Evolutionary conservation across 352 stramenopile genomes (phyloP).

Genomic region (Elongisporangium anandrum): DNA sequence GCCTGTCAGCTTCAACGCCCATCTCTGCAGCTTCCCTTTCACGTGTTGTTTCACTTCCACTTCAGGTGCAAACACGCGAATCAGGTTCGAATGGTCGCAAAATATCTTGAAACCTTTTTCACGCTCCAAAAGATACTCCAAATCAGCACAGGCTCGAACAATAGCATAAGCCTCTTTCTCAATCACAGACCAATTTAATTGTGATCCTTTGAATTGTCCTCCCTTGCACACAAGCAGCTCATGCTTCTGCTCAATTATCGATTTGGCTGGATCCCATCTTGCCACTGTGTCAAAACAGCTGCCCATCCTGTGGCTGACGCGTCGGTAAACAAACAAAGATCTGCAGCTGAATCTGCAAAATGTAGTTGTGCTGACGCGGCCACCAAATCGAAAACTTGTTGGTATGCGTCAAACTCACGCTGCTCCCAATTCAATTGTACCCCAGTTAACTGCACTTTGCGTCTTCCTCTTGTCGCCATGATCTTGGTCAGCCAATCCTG

Average conservation of each 20-base stretch:
- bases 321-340: slow-evolving; percentile 8
- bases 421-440: not conserved
- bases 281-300: slow-evolving; percentile 11
- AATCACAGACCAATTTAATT: not conserved
- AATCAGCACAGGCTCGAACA: not conserved
- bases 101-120: slow-evolving; percentile 2
- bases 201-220: not conserved
- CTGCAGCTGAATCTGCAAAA: not conserved
- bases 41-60: slow-evolving; percentile 2
- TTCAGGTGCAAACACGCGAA: not conserved
- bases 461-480: not conserved
- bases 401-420: not conserved
- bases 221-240: slow-evolving; percentile 1
- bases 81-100: not conserved
- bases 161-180: slow-evolving; percentile 1
- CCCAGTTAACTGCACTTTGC: not conserved
- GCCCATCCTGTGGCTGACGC: slow-evolving; percentile 4
- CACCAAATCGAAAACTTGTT: not conserved
- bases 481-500: slow-evolving; percentile 7
- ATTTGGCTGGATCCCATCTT: no score
- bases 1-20: not conserved
- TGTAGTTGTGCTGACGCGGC: not conserved
- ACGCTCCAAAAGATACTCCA: slow-evolving; percentile 4
- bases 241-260: slow-evolving; percentile 1
- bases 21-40: slow-evolving; percentile 3